Evolutionary conservation across 2,329 filamentous ascomycete genomes (phyloP).

Genomic region (Hypoxylon sp.): DNA sequence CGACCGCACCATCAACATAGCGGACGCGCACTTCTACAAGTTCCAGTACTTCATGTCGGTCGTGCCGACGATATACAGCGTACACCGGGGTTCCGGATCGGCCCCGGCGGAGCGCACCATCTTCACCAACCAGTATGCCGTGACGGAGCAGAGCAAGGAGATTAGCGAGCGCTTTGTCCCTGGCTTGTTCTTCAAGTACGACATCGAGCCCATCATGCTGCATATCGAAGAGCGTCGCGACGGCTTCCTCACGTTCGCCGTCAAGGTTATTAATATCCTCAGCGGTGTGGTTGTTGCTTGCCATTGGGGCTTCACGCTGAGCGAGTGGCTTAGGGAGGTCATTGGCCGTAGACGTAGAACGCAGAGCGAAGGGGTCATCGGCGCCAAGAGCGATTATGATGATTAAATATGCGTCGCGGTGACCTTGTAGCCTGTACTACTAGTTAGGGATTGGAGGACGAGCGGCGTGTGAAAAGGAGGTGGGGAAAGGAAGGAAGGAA

Average conservation of each 20-base stretch:
- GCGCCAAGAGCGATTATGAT: slow-evolving; percentile 59
- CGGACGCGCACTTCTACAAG: slow-evolving; percentile 86
- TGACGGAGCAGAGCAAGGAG: slow-evolving; percentile 85
- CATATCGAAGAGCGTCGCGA: slow-evolving; percentile 86
- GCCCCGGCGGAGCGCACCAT: slow-evolving; percentile 70
- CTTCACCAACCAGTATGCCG: slow-evolving; percentile 97
- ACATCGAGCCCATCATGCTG: slow-evolving; percentile 95
- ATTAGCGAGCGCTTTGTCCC: slow-evolving; percentile 81
- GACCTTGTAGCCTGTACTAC: slow-evolving; percentile 21
- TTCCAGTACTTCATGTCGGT: slow-evolving; percentile 98
- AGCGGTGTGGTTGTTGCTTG: slow-evolving; percentile 93
- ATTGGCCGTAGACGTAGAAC: slow-evolving; percentile 64
- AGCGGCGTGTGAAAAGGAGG: neutral
- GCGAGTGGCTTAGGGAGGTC: slow-evolving; percentile 77
- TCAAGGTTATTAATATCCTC: slow-evolving; percentile 91
- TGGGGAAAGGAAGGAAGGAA: slow-evolving; percentile 6
- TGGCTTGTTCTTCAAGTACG: slow-evolving; percentile 98
- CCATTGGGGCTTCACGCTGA: slow-evolving; percentile 91
- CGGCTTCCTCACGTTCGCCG: slow-evolving; percentile 79
- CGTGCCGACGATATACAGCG: slow-evolving; percentile 92
- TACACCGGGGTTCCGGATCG: slow-evolving; percentile 60
- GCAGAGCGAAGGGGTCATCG: slow-evolving; percentile 66
- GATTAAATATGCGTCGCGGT: slow-evolving; percentile 43
- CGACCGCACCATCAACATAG: slow-evolving; percentile 87
- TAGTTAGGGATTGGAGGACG: neutral